These are phyloP conservation scores for Ceratobasidium sp. DNA, from an alignment of 1,284 basidiomycete species.

Conservation along the genomic window DNA sequence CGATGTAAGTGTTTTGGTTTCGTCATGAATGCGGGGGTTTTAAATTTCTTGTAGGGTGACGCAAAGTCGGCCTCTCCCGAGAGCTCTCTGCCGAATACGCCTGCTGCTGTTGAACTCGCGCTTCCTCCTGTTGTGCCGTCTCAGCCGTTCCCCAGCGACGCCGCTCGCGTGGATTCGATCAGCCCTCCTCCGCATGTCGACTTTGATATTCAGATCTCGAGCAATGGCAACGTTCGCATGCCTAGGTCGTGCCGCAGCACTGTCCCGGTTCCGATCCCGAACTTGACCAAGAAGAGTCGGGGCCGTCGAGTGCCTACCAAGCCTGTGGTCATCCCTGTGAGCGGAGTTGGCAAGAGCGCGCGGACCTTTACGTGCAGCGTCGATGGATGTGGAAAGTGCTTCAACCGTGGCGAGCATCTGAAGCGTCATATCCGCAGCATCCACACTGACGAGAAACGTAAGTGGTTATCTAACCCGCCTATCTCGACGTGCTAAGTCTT, in stretches of 20 bases:
- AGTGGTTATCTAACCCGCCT: conserved; percentile 49
- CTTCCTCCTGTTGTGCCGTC: conserved; percentile 38
- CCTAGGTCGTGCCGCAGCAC: conserved; percentile 39
- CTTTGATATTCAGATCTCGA: conserved; percentile 39
- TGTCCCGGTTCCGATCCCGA: conserved; percentile 71
- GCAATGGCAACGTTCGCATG: conserved; percentile 39
- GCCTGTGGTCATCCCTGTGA: conserved; percentile 4
- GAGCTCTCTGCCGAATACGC: conserved; percentile 34
- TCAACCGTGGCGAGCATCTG: conserved; percentile 79
- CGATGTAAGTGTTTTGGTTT: conserved; percentile 24
- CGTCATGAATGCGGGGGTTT: neutral
- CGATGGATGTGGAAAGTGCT: conserved; percentile 79
- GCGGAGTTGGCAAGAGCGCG: conserved; percentile 52
- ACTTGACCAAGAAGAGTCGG: conserved; percentile 76
- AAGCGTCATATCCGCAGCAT: conserved; percentile 81
- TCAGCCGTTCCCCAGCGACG: conserved; percentile 37
- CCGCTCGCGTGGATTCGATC: conserved; percentile 26
- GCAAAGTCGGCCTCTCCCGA: conserved; percentile 36
- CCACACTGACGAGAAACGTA: conserved; percentile 84
- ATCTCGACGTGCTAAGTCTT: conserved; percentile 34
- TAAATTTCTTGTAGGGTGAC: conserved; percentile 12
- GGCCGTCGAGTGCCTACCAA: conserved; percentile 71
- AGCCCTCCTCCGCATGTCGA: conserved; percentile 39
- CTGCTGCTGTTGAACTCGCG: conserved; percentile 29
- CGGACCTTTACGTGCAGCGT: conserved; percentile 77